Conservation (phyloP, 2,329 filamentous ascomycete genomes). For the Ilyonectria mors-panacis region DNA sequence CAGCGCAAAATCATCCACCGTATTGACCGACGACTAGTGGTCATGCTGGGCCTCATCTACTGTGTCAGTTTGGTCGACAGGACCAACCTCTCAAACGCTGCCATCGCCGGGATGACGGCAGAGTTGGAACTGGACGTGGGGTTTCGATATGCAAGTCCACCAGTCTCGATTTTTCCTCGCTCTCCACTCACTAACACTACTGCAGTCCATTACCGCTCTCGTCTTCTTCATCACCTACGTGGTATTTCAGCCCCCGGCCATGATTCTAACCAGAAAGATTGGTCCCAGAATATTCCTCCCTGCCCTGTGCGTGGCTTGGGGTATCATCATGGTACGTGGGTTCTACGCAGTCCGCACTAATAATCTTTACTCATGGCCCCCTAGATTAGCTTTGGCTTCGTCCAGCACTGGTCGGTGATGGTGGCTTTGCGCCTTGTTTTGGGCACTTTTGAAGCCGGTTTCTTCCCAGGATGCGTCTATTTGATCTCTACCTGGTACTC, state of each 20-base stretch:
- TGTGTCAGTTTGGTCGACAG: conserved; percentile 20
- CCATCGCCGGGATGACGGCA: conserved; percentile 10
- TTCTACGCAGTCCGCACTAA: background rate
- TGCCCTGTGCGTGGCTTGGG: conserved; percentile 40
- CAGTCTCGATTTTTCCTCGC: background rate
- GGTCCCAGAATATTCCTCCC: conserved; percentile 43
- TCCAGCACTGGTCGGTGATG: conserved; percentile 27
- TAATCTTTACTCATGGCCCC: background rate
- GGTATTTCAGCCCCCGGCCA: conserved; percentile 41
- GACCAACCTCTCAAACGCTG: conserved; percentile 15
- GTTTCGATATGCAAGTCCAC: conserved; percentile 13
- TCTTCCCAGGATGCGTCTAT: conserved; percentile 69
- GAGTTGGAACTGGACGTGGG: conserved; percentile 13
- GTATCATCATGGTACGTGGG: conserved; percentile 34
- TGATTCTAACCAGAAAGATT: conserved; percentile 39
- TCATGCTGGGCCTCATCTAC: conserved; percentile 16
- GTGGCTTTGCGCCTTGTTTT: conserved; percentile 34
- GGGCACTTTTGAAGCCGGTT: conserved; percentile 40
- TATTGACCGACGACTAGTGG: conserved; percentile 11
- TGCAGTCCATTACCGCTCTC: conserved; percentile 36
- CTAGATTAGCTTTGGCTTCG: conserved; percentile 31
- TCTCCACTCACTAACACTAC: background rate
- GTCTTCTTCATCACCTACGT: conserved; percentile 45
- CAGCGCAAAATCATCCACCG: conserved; percentile 11
- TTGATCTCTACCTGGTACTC: conserved; percentile 79